These are phyloP conservation scores for Bullera alba DNA, from an alignment of 768 basidiomycete genomes.

Conservation along the genomic window DNA sequence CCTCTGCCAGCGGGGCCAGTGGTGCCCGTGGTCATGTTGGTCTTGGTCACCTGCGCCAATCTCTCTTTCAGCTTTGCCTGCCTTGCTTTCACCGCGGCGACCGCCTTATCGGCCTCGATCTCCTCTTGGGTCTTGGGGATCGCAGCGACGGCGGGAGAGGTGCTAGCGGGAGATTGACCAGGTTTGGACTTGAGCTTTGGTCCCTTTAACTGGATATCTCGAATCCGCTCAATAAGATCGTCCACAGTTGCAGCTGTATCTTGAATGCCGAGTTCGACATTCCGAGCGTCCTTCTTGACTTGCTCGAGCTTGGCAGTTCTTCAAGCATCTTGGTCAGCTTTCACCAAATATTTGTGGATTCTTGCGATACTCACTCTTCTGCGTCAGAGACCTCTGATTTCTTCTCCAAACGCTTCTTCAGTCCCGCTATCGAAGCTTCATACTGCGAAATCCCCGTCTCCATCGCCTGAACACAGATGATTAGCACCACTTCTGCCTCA, in stretches of 20 bases:
- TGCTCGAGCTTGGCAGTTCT: slow-evolving; percentile 81
- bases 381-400: not conserved
- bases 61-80: too few relatives aligned
- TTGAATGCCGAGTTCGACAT: slow-evolving; percentile 57
- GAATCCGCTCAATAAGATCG: slow-evolving; percentile 40
- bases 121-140: too few relatives aligned
- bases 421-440: slow-evolving; percentile 62
- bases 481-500: not conserved
- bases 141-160: too few relatives aligned
- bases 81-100: too few relatives aligned
- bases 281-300: slow-evolving; percentile 73
- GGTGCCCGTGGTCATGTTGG: too few relatives aligned
- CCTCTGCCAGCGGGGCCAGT: too few relatives aligned
- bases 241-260: slow-evolving; percentile 43
- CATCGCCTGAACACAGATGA: slow-evolving; percentile 57
- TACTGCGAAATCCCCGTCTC: slow-evolving; percentile 69
- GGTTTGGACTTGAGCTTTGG: too few relatives aligned
- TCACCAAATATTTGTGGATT: not conserved
- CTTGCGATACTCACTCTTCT: not conserved
- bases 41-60: too few relatives aligned
- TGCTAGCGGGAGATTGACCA: too few relatives aligned
- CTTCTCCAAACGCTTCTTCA: slow-evolving; percentile 52
- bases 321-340: not conserved
- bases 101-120: too few relatives aligned
- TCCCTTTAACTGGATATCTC: too few relatives aligned